Evolutionary conservation across 805 yeast genomes (phyloP), one percentile per base, ranked within the genome.

Genomic region (Jamesozyma piceae): DNA sequence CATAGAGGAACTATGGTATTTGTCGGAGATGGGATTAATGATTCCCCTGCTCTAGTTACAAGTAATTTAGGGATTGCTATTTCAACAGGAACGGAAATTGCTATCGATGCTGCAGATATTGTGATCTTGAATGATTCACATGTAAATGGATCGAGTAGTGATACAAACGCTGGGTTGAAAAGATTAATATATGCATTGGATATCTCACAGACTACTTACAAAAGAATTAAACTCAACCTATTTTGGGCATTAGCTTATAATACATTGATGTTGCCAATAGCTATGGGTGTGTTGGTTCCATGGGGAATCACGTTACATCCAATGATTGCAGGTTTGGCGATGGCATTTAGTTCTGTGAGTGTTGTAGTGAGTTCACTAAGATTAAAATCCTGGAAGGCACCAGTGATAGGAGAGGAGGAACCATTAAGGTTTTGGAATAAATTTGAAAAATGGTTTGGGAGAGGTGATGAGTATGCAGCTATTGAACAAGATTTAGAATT

Each of bases 21-120:
- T 70, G 81, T 92, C 19, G 99, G 99, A 31, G 99, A 92, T 64
- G 99, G 99, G 46, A 85, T 92, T 50, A 92, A 92, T 62, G 99
- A 92, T 60, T 95, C 97, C 0, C 97, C 98, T 0, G 97, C 97
- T 0, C 71, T 92, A 43, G 95, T 86, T 1, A 74, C 82, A 43
- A 83, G 96, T 1, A 86, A 88, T 50, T 65, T 92, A 17, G 98
- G 98, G 20, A 78, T 94, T 53, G 92, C 97, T 10, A 77, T 94
- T 44, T 81, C 94, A 9, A 76, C 94, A 0, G 96, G 97, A 4
- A 85, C 97, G 0, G 97, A 92, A 55, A 85, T 92, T 51, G 97
- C 98, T 1, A 82, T 92, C 51, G 96, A 89, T 51, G 85, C 95
- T n/a, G 96, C 98, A 0, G 95, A 88, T 61, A 75, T 92, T 31